Percentiles rank a stretch among this genome's conserved stretches.
Conservation (phyloP, 1,284 basidiomycete genomes). For the Puccinia polysora region DNA sequence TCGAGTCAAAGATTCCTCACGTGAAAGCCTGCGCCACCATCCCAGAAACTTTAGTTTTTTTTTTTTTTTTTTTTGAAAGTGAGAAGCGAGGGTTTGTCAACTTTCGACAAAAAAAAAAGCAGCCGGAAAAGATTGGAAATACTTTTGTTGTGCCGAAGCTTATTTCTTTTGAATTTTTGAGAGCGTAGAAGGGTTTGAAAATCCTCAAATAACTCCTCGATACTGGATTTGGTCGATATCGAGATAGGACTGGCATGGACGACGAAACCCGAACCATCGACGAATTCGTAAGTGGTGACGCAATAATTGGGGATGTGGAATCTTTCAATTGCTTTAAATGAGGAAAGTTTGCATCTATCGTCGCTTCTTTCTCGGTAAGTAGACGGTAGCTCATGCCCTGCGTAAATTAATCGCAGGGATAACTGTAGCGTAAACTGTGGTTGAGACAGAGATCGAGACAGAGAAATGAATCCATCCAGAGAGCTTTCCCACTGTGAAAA, state of each 20-base stretch:
- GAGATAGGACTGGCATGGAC: constrained; percentile 9
- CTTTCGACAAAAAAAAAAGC: too few species aligned
- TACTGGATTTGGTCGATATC: neutral
- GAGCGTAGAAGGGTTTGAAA: constrained; percentile 13
- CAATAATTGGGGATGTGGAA: neutral
- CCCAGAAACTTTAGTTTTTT: neutral
- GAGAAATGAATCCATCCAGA: neutral
- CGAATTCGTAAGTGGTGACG: constrained; percentile 9
- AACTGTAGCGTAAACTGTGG: too few species aligned
- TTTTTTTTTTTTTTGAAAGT: neutral
- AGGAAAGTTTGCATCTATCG: neutral
- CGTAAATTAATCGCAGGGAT: too few species aligned
- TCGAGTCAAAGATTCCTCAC: neutral
- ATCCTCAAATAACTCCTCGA: neutral
- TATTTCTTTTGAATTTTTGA: constrained; percentile 29
- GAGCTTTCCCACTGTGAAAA: neutral
- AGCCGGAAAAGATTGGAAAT: neutral
- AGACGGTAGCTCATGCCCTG: too few species aligned
- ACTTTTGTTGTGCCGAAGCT: constrained; percentile 2
- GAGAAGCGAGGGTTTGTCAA: neutral
- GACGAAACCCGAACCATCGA: constrained; percentile 9
- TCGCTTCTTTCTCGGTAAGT: too few species aligned
- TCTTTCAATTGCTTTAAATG: neutral
- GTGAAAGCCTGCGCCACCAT: constrained; percentile 34
- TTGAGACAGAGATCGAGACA: too few species aligned